Percentiles rank a stretch among this genome's conserved stretches.
Evolutionary conservation across 1,139 yeast genomes (phyloP).

Genomic region (Hyphopichia buzzinii): DNA sequence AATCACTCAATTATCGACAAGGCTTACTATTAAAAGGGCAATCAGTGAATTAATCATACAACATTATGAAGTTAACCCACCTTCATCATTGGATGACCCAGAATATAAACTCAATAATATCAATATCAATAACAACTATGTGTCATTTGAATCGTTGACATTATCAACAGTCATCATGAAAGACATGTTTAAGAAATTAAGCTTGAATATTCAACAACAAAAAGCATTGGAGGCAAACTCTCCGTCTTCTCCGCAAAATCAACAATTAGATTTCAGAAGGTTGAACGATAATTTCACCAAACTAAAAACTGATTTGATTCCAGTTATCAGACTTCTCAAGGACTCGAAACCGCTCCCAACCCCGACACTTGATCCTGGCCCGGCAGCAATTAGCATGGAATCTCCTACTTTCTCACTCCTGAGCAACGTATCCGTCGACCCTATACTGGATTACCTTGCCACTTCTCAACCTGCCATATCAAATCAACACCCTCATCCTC

Average conservation of each 20-base stretch:
- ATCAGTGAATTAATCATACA: conserved; percentile 43
- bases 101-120: conserved; percentile 27
- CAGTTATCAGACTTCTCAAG: conserved; percentile 49
- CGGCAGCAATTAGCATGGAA: conserved; percentile 23
- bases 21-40: conserved; percentile 49
- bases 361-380: conserved; percentile 47
- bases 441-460: neutral
- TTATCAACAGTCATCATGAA: conserved; percentile 33
- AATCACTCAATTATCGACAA: conserved; percentile 33
- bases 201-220: conserved; percentile 15
- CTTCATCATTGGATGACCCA: conserved; percentile 29
- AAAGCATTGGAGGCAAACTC: conserved; percentile 7
- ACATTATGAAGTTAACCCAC: conserved; percentile 32
- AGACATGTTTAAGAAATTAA: conserved; percentile 34
- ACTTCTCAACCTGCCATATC: neutral
- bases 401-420: conserved; percentile 35
- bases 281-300: conserved; percentile 49
- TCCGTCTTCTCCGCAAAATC: conserved; percentile 22
- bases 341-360: conserved; percentile 59
- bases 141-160: conserved; percentile 34
- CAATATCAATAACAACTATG: conserved; percentile 33
- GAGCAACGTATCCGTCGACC: conserved; percentile 10
- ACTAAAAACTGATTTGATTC: conserved; percentile 52
- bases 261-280: conserved; percentile 31
- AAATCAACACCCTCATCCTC: conserved; percentile 6